Percentiles rank a stretch among this genome's conserved stretches.
These are phyloP conservation scores for Aspergillus homomorphus DNA, from an alignment of 495 filamentous ascomycete genomes.

Conservation along the genomic window DNA sequence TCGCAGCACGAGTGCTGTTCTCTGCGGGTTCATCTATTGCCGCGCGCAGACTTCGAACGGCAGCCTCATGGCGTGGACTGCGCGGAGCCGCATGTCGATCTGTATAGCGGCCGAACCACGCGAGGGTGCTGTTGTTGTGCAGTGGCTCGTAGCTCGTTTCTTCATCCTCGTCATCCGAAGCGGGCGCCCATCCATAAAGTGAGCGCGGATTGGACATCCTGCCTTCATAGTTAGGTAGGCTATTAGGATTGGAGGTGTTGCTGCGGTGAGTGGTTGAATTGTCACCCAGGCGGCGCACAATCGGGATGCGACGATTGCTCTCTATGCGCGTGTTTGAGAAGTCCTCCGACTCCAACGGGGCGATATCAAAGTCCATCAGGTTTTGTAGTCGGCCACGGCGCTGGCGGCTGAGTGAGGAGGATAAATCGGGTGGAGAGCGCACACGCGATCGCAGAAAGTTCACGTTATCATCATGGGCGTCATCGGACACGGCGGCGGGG, in stretches of 20 bases:
- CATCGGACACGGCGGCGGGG: constrained; percentile 49
- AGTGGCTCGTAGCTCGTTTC: constrained; percentile 34
- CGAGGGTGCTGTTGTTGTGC: constrained; percentile 24
- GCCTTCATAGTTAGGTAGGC: constrained; percentile 46
- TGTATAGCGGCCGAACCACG: constrained; percentile 30
- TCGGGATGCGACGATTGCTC: constrained; percentile 44
- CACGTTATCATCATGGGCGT: constrained; percentile 57
- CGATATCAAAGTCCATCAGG: constrained; percentile 29
- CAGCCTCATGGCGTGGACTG: constrained; percentile 26
- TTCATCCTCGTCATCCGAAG: constrained; percentile 51
- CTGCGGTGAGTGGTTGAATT: constrained; percentile 13
- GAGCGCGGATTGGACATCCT: constrained; percentile 47
- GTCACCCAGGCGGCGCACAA: constrained; percentile 37
- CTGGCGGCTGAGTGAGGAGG: constrained; percentile 34
- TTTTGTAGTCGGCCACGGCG: constrained; percentile 36
- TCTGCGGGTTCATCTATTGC: constrained; percentile 22
- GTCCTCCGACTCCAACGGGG: constrained; percentile 46
- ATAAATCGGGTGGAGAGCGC: constrained; percentile 31
- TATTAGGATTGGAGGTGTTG: constrained; percentile 12
- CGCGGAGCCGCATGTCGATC: constrained; percentile 30
- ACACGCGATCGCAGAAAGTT: constrained; percentile 52
- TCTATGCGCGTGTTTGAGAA: constrained; percentile 33
- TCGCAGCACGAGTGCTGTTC: constrained; percentile 17
- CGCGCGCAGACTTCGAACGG: constrained; percentile 15
- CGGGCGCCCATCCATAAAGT: constrained; percentile 60